These are phyloP conservation scores for Macrophomina phaseolina DNA, from an alignment of 2,329 filamentous ascomycete species.

Conservation along the genomic window DNA sequence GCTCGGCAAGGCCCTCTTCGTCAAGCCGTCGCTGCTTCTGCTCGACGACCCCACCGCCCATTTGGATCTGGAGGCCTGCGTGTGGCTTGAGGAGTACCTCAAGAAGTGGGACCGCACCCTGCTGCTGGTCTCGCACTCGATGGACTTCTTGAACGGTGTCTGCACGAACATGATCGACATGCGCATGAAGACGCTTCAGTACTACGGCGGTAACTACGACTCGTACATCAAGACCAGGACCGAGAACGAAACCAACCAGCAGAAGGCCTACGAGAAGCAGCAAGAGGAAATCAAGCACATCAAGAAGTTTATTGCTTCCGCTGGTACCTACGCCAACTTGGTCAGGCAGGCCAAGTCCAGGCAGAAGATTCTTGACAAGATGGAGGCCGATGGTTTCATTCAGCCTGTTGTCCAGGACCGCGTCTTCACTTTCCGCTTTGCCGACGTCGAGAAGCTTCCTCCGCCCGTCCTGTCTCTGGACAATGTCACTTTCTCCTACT, in stretches of 20 bases:
- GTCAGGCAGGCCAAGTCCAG: slow-evolving; percentile 98
- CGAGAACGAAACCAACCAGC: slow-evolving; percentile 97
- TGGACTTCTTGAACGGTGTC: slow-evolving; percentile 99
- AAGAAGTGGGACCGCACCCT: slow-evolving; percentile 99
- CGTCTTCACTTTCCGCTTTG: slow-evolving; percentile 97
- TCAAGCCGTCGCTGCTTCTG: slow-evolving; percentile 93
- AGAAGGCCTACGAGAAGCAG: slow-evolving; percentile 98
- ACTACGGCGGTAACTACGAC: slow-evolving; percentile 99
- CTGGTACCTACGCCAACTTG: slow-evolving; percentile 99
- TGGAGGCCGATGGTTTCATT: slow-evolving; percentile 99
- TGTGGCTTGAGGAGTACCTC: slow-evolving; percentile 99
- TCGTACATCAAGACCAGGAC: slow-evolving; percentile 89
- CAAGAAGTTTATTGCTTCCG: slow-evolving; percentile 99
- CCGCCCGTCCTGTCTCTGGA: slow-evolving; percentile 96
- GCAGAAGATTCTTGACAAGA: slow-evolving; percentile 99
- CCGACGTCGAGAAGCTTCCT: slow-evolving; percentile 98
- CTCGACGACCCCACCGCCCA: slow-evolving; percentile 98
- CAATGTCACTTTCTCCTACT: slow-evolving; percentile 97
- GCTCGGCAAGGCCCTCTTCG: slow-evolving; percentile 95
- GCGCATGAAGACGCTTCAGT: slow-evolving; percentile 84
- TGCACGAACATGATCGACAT: slow-evolving; percentile 99
- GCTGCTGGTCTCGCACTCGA: slow-evolving; percentile 94
- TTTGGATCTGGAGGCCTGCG: slow-evolving; percentile 98
- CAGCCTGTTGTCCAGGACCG: slow-evolving; percentile 84
- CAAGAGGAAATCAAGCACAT: slow-evolving; percentile 99